Percentiles rank a stretch among this genome's conserved stretches.
These are phyloP conservation scores for Kazachstania sp. DNA, from an alignment of 1,139 yeast genomes.

Conservation along the genomic window DNA sequence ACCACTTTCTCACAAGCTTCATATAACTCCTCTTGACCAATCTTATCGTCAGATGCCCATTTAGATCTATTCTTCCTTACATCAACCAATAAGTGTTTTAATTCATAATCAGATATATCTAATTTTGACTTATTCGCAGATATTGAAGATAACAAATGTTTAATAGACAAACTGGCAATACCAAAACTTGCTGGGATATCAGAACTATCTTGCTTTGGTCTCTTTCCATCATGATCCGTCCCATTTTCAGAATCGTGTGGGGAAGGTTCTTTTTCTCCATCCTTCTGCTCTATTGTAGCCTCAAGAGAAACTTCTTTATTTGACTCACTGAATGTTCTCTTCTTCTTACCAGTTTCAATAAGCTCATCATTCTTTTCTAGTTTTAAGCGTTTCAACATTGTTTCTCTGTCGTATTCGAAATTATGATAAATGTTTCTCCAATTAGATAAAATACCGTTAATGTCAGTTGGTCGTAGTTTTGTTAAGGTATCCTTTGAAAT, in stretches of 20 bases:
- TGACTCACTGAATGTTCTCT: slow-evolving; percentile 11
- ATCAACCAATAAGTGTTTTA: slow-evolving; percentile 78
- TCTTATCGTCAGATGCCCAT: slow-evolving; percentile 91
- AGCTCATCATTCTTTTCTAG: slow-evolving; percentile 74
- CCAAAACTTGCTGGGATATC: slow-evolving; percentile 49
- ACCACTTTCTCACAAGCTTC: slow-evolving; percentile 97
- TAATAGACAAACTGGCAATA: slow-evolving; percentile 72
- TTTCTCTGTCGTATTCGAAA: slow-evolving; percentile 76
- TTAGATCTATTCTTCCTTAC: slow-evolving; percentile 91
- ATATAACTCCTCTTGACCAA: slow-evolving; percentile 95
- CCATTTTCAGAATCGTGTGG: not conserved
- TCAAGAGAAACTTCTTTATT: slow-evolving; percentile 1
- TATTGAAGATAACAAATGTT: slow-evolving; percentile 69
- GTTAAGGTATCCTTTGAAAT: slow-evolving; percentile 26
- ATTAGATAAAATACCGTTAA: slow-evolving; percentile 35
- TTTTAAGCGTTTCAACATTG: slow-evolving; percentile 65
- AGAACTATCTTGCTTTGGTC: slow-evolving; percentile 20
- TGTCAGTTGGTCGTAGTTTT: slow-evolving; percentile 21
- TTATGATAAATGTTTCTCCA: slow-evolving; percentile 65
- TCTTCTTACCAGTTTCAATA: slow-evolving; percentile 37
- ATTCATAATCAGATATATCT: slow-evolving; percentile 72
- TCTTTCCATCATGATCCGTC: slow-evolving; percentile 12
- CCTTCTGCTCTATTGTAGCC: slow-evolving; percentile 16
- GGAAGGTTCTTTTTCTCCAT: slow-evolving; percentile 1
- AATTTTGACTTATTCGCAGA: slow-evolving; percentile 71